Evolutionary conservation across 352 stramenopile genomes (phyloP), one percentile per base, ranked within the genome.

Genomic region (Peronosclerospora sorghi): DNA sequence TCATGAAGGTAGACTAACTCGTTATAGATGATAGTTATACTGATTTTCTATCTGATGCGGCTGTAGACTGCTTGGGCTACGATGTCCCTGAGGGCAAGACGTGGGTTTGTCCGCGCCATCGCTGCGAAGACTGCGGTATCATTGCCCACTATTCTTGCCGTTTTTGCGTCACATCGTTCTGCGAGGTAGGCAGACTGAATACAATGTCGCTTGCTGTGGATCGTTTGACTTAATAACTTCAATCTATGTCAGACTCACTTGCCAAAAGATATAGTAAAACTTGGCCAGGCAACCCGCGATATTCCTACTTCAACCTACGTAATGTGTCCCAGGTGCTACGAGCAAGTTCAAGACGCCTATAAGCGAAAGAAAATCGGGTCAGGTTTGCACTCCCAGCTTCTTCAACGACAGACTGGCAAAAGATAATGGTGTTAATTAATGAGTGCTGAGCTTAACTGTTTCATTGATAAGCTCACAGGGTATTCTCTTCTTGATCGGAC

Each of bases 161-260:
- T 27, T 78, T 83, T 51, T 87, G 75, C 45, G 75, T 87, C 18
- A 83, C 65, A 20, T 83, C 75, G 5, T 87, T 73, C 41, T 87
- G 75, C 56, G 45, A 64, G 42, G 72, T 81, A 51, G n/a, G 40
- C 12, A 27, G 14, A 14, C 13, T 36, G n/a, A n/a, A 3, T 29
- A 8, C 21, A 21, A 20, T 32, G 18, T 37, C 40, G 17, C 24
- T 60, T 5, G 12, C 15, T 36, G 13, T 13, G 21, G 8, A 28
- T 21, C 8, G 19, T 39, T 4, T 10, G 15, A 19, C 9, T 12
- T 20, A 6, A 41, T 34, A 7, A 23, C 17, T 9, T 26, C 41
- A 38, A 49, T 3, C 18, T 32, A 2, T 3, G 1, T 40, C 10
- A 85, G 56, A 50, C 66, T 24, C 66, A 87, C 47, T 54, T 90